These are phyloP conservation scores for Vitis labrusca DNA, from an alignment of 164 flowering plant genomes.

Conservation along the genomic window DNA sequence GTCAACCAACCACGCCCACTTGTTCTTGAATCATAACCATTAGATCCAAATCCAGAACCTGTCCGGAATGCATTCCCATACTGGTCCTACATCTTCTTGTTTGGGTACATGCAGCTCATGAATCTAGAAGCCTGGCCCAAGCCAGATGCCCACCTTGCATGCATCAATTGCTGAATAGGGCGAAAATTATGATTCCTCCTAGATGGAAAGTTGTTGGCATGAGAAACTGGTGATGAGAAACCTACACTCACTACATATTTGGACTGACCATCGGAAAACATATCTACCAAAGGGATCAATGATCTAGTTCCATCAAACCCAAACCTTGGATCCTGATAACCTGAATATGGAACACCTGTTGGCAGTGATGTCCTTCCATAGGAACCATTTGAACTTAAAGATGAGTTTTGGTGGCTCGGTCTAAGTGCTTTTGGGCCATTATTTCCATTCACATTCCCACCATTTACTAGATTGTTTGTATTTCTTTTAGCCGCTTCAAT, in stretches of 20 bases:
- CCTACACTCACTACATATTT: conserved; percentile 29
- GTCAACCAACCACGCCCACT: conserved; percentile 51
- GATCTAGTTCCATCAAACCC: too few relatives aligned
- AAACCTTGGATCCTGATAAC: too few relatives aligned
- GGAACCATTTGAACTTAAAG: too few relatives aligned
- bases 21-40: conserved; percentile 37
- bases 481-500: conserved; percentile 35
- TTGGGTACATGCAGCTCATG: conserved; percentile 44
- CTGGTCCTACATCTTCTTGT: conserved; percentile 43
- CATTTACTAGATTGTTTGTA: conserved; percentile 24
- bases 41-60: conserved; percentile 36
- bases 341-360: too few relatives aligned
- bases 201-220: background rate
- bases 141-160: conserved; percentile 25
- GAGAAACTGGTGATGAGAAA: conserved; percentile 27
- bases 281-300: conserved; percentile 42
- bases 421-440: conserved; percentile 29
- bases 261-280: conserved; percentile 36
- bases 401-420: conserved; percentile 20
- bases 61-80: conserved; percentile 31
- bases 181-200: conserved; percentile 49
- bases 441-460: conserved; percentile 30
- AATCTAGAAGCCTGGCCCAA: conserved; percentile 30
- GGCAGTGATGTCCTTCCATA: too few relatives aligned
- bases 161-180: conserved; percentile 37